phyloP scores from a whole-genome alignment of 805 yeast species.

The Saturnispora silvae region DNA sequence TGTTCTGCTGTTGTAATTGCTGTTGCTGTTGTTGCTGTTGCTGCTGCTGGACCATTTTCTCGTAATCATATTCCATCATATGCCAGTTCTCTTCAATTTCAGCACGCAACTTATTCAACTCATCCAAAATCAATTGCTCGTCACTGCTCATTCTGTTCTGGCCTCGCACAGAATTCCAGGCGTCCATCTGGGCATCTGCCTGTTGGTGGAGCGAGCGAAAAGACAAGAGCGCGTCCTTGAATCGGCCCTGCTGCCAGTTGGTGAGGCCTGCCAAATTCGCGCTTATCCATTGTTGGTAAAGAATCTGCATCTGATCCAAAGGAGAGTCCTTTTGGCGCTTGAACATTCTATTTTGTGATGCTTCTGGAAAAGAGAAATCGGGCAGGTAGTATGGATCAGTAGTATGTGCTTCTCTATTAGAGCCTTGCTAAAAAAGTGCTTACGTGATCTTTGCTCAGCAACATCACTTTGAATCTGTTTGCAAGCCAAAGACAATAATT shows the following conservation, averaged over 20 bases:
- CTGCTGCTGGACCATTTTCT: constrained; percentile 10
- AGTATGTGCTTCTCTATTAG: too few relatives aligned
- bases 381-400: too few relatives aligned
- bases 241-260: constrained; percentile 4
- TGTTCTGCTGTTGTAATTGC: constrained; percentile 9
- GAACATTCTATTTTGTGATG: constrained; percentile 1
- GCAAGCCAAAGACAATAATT: too few relatives aligned
- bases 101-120: constrained; percentile 15
- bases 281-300: constrained; percentile 9
- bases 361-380: background rate
- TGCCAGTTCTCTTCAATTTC: constrained; percentile 11
- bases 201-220: constrained; percentile 14
- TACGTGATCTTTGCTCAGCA: too few relatives aligned
- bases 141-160: constrained; percentile 30
- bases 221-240: constrained; percentile 1
- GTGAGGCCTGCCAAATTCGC: constrained; percentile 4
- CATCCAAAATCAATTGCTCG: constrained; percentile 34
- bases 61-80: constrained; percentile 5
- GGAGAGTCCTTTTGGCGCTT: constrained; percentile 7
- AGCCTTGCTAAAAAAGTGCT: too few relatives aligned
- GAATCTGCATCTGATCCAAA: constrained; percentile 9
- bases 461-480: too few relatives aligned
- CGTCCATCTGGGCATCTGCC: constrained; percentile 44
- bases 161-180: constrained; percentile 33
- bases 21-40: constrained; percentile 7